These are phyloP conservation scores for Torrubiellomyces zombiae DNA, from an alignment of 2,329 filamentous ascomycete genomes.

Conservation along the genomic window DNA sequence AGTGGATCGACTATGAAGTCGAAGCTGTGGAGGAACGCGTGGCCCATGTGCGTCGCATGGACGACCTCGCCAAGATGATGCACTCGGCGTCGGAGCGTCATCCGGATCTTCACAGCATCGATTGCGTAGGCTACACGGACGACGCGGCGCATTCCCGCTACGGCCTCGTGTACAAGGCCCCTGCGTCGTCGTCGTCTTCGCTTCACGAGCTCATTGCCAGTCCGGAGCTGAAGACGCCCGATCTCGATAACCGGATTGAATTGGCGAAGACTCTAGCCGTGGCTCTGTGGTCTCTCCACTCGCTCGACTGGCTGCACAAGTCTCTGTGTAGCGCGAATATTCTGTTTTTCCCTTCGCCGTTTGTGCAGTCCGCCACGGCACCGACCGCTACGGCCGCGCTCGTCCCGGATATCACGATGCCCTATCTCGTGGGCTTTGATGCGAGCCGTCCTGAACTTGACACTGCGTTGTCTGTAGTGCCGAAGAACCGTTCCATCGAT, in stretches of 20 bases:
- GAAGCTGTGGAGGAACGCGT: constrained; percentile 24
- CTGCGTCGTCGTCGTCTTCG: constrained; percentile 18
- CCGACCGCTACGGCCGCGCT: constrained; percentile 17
- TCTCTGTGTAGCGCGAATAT: constrained; percentile 36
- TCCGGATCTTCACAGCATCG: constrained; percentile 28
- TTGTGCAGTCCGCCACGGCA: constrained; percentile 16
- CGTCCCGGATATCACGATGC: constrained; percentile 22
- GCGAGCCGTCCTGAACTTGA: constrained; percentile 34
- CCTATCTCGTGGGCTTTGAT: constrained; percentile 36
- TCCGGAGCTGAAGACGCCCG: constrained; percentile 24
- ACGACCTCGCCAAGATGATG: constrained; percentile 30
- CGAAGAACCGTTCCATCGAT: constrained; percentile 23
- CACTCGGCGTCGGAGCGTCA: constrained; percentile 26
- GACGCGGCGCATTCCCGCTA: constrained; percentile 21
- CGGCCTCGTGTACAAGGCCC: constrained; percentile 25
- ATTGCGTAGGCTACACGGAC: constrained; percentile 30
- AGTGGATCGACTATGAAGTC: constrained; percentile 28
- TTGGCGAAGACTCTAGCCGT: constrained; percentile 26
- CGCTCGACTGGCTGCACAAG: constrained; percentile 40
- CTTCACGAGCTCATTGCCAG: constrained; percentile 22
- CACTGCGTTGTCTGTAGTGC: constrained; percentile 29
- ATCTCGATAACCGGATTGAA: constrained; percentile 24
- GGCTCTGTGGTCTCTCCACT: constrained; percentile 32
- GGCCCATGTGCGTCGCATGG: constrained; percentile 25
- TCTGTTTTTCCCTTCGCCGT: constrained; percentile 31